phyloP scores from a whole-genome alignment of 306 rosid species.

The Fagus sylvatica region DNA sequence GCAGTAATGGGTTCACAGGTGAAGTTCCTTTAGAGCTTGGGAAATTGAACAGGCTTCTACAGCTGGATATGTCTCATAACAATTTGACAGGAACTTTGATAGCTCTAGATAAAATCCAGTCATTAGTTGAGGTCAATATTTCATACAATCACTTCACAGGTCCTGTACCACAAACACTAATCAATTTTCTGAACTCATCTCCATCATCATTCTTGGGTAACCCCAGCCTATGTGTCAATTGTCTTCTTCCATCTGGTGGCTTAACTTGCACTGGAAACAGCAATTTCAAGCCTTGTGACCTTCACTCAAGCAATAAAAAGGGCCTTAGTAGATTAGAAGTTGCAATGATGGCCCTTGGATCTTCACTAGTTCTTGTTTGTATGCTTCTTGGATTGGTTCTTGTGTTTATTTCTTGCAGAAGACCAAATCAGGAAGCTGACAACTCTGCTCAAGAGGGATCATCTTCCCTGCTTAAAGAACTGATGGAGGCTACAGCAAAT shows the following conservation, averaged over 20 bases:
- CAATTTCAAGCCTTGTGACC: conserved; percentile 49
- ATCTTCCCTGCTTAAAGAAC: conserved; percentile 46
- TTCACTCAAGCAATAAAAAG: conserved; percentile 27
- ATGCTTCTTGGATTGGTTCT: conserved; percentile 44
- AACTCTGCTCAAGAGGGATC: conserved; percentile 40
- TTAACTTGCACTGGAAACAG: conserved; percentile 33
- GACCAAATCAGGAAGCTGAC: conserved; percentile 32
- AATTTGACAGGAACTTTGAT: conserved; percentile 65
- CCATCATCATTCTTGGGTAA: conserved; percentile 58
- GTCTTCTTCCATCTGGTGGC: conserved; percentile 38
- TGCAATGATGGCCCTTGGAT: conserved; percentile 61
- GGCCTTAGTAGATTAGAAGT: conserved; percentile 40
- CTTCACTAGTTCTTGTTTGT: conserved; percentile 37
- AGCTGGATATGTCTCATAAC: conserved; percentile 68
- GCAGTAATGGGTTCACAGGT: conserved; percentile 70
- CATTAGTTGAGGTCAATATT: conserved; percentile 51
- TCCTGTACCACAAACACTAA: conserved; percentile 53
- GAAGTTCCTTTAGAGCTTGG: conserved; percentile 57
- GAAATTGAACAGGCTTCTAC: conserved; percentile 32
- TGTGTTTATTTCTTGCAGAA: conserved; percentile 25
- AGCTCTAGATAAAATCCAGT: conserved; percentile 42
- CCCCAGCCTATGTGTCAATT: conserved; percentile 55
- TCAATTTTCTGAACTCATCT: conserved; percentile 42
- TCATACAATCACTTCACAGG: conserved; percentile 71
- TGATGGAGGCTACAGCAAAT: conserved; percentile 64